phyloP scores from a whole-genome alignment of 2,329 filamentous ascomycete species.

The Tolypocladium album region DNA sequence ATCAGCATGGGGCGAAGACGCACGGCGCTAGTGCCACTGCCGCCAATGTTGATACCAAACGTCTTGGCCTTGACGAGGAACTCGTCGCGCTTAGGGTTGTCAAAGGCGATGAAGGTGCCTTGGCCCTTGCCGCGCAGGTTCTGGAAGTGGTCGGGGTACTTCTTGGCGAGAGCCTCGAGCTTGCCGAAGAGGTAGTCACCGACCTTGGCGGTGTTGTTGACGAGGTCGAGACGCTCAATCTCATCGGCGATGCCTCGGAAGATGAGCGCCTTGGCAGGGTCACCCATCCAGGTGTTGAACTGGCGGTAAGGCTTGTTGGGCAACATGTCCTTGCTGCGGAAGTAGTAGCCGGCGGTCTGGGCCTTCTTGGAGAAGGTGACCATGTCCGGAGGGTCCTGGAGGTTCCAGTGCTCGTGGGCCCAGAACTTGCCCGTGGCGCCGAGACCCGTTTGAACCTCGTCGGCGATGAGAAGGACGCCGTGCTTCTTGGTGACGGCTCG shows the following conservation, averaged over 20 bases:
- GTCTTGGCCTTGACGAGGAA: conserved; percentile 71
- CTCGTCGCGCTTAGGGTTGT: conserved; percentile 68
- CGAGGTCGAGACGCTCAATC: conserved; percentile 65
- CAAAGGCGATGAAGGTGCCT: conserved; percentile 90
- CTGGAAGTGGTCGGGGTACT: conserved; percentile 67
- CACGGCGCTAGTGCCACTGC: conserved; percentile 65
- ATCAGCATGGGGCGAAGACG: conserved; percentile 81
- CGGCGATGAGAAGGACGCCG: conserved; percentile 76
- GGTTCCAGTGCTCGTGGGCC: conserved; percentile 92
- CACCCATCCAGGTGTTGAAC: conserved; percentile 98
- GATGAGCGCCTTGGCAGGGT: conserved; percentile 72
- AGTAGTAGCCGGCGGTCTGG: conserved; percentile 90
- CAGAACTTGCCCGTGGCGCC: conserved; percentile 92
- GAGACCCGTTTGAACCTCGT: conserved; percentile 89
- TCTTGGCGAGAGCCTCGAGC: conserved; percentile 54
- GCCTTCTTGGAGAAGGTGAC: conserved; percentile 95
- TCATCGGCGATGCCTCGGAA: conserved; percentile 82
- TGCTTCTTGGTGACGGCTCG: conserved; percentile 69
- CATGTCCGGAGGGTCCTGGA: conserved; percentile 73
- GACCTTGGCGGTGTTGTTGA: conserved; percentile 65
- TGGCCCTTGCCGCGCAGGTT: conserved; percentile 81
- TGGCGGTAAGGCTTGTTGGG: conserved; percentile 92
- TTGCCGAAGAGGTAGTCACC: conserved; percentile 69
- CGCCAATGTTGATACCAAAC: conserved; percentile 79
- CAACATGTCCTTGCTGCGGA: conserved; percentile 64